Percentiles rank a stretch among this genome's conserved stretches.
phyloP scores from a whole-genome alignment of 495 filamentous ascomycete genomes.

The Penicillium paxilli region DNA sequence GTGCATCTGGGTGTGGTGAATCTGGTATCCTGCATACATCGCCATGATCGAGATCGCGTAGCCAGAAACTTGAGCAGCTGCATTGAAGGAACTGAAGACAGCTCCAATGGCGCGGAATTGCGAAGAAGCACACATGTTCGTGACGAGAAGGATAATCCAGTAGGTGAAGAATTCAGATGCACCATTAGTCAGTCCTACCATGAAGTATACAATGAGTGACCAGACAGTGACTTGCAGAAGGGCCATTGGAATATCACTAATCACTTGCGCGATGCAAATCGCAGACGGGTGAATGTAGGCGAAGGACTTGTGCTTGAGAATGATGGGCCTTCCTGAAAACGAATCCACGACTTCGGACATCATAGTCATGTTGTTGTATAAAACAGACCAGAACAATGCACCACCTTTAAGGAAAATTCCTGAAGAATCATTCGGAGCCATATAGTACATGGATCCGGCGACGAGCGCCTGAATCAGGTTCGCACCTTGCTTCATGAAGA shows the following conservation, averaged over 20 bases:
- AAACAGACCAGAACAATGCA: conserved; percentile 65
- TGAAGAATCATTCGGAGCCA: conserved; percentile 31
- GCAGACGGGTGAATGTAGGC: conserved; percentile 75
- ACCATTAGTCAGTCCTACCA: conserved; percentile 52
- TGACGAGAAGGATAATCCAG: conserved; percentile 43
- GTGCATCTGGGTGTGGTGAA: conserved; percentile 66
- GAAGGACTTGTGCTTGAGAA: conserved; percentile 77
- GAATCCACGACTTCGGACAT: conserved; percentile 71
- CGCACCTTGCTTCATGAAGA: conserved; percentile 57
- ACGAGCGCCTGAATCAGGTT: conserved; percentile 41
- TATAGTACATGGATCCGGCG: conserved; percentile 43
- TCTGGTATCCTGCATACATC: conserved; percentile 61
- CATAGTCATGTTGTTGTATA: conserved; percentile 73
- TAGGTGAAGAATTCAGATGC: conserved; percentile 55
- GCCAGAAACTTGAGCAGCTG: conserved; percentile 54
- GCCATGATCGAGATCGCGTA: conserved; percentile 39
- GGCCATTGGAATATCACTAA: conserved; percentile 67
- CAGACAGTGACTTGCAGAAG: conserved; percentile 66
- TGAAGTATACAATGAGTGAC: conserved; percentile 72
- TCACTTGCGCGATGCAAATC: conserved; percentile 67
- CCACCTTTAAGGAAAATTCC: conserved; percentile 56
- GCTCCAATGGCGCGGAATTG: conserved; percentile 53
- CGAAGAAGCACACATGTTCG: conserved; percentile 42
- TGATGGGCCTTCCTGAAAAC: conserved; percentile 65
- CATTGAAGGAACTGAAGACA: conserved; percentile 49